Conservation (phyloP, 345 rosid genomes). For the Iberis pinnata region DNA sequence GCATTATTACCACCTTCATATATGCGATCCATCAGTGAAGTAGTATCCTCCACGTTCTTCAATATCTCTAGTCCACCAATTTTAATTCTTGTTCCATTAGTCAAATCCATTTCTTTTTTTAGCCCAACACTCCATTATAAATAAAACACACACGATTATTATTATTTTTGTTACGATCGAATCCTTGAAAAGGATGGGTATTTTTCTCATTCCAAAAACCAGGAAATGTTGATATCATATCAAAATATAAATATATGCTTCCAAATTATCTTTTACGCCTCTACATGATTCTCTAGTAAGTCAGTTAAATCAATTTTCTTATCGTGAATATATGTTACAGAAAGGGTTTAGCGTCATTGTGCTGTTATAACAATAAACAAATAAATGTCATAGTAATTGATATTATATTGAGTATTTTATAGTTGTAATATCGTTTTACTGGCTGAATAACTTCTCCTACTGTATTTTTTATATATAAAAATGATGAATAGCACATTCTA, state of each 20-base stretch:
- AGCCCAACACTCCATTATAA: neutral
- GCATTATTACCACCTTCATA: slow-evolving; percentile 16
- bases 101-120: slow-evolving; percentile 15
- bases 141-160: neutral
- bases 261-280: slow-evolving; percentile 15
- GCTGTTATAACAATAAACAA: neutral
- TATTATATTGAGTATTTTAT: neutral
- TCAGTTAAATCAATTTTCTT: slow-evolving; percentile 9
- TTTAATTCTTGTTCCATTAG: slow-evolving; percentile 22
- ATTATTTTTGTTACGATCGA: slow-evolving; percentile 17
- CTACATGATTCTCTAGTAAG: slow-evolving; percentile 3
- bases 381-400: neutral
- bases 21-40: slow-evolving; percentile 22
- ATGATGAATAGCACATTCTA: too few species aligned
- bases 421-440: too few species aligned
- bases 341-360: too few species aligned
- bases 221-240: slow-evolving; percentile 23
- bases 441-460: too few species aligned
- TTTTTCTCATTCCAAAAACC: slow-evolving; percentile 17
- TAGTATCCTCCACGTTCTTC: slow-evolving; percentile 25
- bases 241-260: slow-evolving; percentile 6
- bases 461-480: too few species aligned
- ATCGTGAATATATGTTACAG: slow-evolving; percentile 2
- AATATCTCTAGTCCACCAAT: slow-evolving; percentile 20
- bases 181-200: slow-evolving; percentile 14